phyloP scores from a whole-genome alignment of 2,329 filamentous ascomycete genomes.

The Penicillium sp. region DNA sequence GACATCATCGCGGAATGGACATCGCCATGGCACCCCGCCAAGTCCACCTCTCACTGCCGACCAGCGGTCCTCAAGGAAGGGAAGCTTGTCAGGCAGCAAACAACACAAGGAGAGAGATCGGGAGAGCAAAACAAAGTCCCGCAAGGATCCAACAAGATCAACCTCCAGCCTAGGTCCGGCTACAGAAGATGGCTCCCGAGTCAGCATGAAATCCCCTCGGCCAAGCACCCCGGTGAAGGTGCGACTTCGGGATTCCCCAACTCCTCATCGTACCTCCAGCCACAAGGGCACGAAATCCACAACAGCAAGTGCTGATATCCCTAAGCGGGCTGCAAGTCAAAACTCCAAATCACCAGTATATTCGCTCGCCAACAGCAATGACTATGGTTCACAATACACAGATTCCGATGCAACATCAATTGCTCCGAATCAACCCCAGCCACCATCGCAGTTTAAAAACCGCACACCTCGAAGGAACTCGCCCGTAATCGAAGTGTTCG shows the following conservation, averaged over 20 bases:
- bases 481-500: conserved; percentile 34
- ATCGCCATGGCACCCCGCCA: conserved; percentile 36
- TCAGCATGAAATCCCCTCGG: conserved; percentile 31
- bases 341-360: conserved; percentile 30
- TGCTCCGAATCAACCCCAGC: conserved; percentile 40
- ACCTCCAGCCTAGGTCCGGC: conserved; percentile 39
- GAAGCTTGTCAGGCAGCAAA: conserved; percentile 25
- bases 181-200: conserved; percentile 35
- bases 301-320: conserved; percentile 24
- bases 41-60: conserved; percentile 48
- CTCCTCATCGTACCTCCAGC: conserved; percentile 31
- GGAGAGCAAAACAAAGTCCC: conserved; percentile 33
- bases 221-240: conserved; percentile 37
- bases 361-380: conserved; percentile 32
- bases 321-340: conserved; percentile 30
- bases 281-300: conserved; percentile 34
- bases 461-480: conserved; percentile 21
- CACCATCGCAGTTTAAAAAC: conserved; percentile 32
- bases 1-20: conserved; percentile 24
- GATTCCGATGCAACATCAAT: conserved; percentile 46
- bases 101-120: conserved; percentile 23
- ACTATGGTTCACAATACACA: conserved; percentile 30
- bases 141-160: conserved; percentile 37
- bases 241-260: conserved; percentile 31
- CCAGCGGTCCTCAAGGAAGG: conserved; percentile 34